Evolutionary conservation across 768 basidiomycete genomes (phyloP).

Genomic region (Suillus subaureus): DNA sequence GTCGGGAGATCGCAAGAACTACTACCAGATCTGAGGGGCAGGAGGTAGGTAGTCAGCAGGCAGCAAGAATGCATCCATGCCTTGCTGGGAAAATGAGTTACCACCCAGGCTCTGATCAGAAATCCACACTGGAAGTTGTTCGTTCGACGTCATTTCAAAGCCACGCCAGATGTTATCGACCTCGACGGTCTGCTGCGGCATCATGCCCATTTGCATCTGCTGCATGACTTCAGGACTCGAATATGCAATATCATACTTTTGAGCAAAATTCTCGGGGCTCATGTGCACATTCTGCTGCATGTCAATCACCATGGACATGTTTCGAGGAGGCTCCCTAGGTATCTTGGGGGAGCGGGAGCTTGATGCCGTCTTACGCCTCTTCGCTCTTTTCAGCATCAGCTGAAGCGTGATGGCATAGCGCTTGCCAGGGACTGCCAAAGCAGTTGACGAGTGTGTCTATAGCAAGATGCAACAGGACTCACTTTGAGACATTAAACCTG

Average conservation of each 20-base stretch:
- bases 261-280: slow-evolving; percentile 54
- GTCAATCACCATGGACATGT: slow-evolving; percentile 50
- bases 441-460: slow-evolving; percentile 13
- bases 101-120: slow-evolving; percentile 84
- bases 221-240: slow-evolving; percentile 34
- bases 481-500: slow-evolving; percentile 79
- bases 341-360: slow-evolving; percentile 63
- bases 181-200: slow-evolving; percentile 29
- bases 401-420: slow-evolving; percentile 90
- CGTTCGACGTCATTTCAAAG: slow-evolving; percentile 69
- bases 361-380: slow-evolving; percentile 59
- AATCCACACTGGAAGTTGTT: slow-evolving; percentile 84
- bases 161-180: slow-evolving; percentile 77
- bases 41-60: slow-evolving; percentile 74
- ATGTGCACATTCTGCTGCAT: slow-evolving; percentile 36
- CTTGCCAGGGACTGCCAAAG: slow-evolving; percentile 77
- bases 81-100: slow-evolving; percentile 72
- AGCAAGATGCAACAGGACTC: slow-evolving; percentile 26
- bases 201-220: slow-evolving; percentile 33
- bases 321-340: slow-evolving; percentile 55
- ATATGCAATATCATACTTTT: slow-evolving; percentile 53
- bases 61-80: slow-evolving; percentile 84
- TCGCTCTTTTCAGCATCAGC: slow-evolving; percentile 81
- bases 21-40: slow-evolving; percentile 76
- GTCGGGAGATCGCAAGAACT: background rate